A percentile compares a stretch with the other conserved stretches of the same genome.
Conservation (phyloP, 352 stramenopile genomes). For the Phytopythium sindhum region DNA sequence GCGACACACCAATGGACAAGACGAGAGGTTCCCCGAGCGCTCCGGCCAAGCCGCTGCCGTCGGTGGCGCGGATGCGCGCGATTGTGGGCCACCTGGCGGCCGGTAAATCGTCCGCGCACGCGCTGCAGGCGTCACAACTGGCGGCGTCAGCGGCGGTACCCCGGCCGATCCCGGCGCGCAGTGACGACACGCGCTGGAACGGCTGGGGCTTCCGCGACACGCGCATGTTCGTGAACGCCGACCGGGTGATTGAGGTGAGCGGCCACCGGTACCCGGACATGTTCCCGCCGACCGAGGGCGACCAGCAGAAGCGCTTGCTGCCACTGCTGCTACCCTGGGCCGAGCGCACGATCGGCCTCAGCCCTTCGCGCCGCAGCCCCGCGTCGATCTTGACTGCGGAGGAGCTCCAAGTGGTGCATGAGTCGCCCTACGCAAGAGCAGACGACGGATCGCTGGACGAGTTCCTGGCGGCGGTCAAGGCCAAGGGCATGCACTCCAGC, state of each 20-base stretch:
- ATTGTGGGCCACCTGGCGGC: conserved; percentile 41
- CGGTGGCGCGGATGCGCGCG: conserved; percentile 48
- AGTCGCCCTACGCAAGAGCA: conserved; percentile 6
- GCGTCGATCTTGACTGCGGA: conserved; percentile 28
- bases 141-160: conserved; percentile 4
- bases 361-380: conserved; percentile 30
- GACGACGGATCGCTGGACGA: conserved; percentile 13
- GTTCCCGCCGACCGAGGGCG: conserved; percentile 26
- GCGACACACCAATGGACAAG: not conserved
- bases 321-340: conserved; percentile 54
- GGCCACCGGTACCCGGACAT: conserved; percentile 58
- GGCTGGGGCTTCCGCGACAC: conserved; percentile 75
- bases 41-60: not conserved
- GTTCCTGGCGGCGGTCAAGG: conserved; percentile 26
- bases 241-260: conserved; percentile 55
- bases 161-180: conserved; percentile 18
- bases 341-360: conserved; percentile 49
- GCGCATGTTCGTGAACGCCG: conserved; percentile 57
- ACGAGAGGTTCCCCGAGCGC: not conserved
- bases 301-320: conserved; percentile 38
- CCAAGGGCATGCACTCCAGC: conserved; percentile 32
- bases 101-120: not conserved
- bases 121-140: not conserved
- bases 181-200: conserved; percentile 56
- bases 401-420: conserved; percentile 30